Base-by-base conservation (phyloP, 1,284 basidiomycete genomes). In the Apiotrichum brassicae region DNA sequence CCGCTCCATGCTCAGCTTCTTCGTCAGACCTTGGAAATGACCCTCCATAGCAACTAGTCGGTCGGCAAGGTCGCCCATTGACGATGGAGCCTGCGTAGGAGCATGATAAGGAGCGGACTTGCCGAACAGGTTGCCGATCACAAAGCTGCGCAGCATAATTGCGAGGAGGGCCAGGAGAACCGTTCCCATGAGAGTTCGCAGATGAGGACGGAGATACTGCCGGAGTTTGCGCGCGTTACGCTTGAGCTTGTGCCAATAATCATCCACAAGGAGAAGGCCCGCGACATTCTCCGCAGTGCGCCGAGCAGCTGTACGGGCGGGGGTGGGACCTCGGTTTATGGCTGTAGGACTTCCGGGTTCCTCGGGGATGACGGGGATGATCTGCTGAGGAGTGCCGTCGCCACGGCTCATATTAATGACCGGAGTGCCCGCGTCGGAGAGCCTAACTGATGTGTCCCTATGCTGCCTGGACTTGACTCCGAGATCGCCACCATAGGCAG, bases 1-100 rank as follows among this genome's bases (percentile, higher is more conserved):
- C 6, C 32, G 24, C 9, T 43, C 38, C 32, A 35, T 24, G 33
- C 24, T 35, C n/a, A 66, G 66, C 35, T 66, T 61, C 16, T 53
- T 63, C 23, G 67, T 42, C 7, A 42, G 40, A 7, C 28, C 28
- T n/a, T 42, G 40, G 11, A 43, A 19, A 22, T 43, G 42, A 11
- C 42, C 42, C 44, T 46, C 44, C 25, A 46, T 36, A 14, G 13
- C 22, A 14, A 30, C 24, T 8, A 35, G n/a, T 2, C 47, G 47
- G 19, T 23, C 36, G 20, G 43, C 43, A 12, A 53, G 38, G 18
- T 49, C 47, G 22, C 46, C 46, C 20, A 53, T 36, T 6, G 44
- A 46, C 6, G 44, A 3, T 3, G 44, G 26, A 4, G 38, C 12
- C 20, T 30, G 3, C 18, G 40, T 42, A 18, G 40, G 40, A 13